These are phyloP conservation scores for Lathyrus aphaca DNA, from an alignment of 306 rosid species.

Conservation along the genomic window DNA sequence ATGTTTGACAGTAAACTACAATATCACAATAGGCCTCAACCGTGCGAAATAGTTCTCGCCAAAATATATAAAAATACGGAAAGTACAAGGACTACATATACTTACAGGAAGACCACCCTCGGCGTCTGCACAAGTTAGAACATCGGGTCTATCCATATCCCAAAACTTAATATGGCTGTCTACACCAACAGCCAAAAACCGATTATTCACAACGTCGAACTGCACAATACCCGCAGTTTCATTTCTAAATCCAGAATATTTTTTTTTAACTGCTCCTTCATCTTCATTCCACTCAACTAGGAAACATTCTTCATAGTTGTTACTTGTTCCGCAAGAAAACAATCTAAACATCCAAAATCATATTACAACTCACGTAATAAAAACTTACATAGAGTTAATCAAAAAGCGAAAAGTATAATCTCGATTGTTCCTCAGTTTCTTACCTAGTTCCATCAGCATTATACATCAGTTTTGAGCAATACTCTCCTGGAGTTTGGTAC, in stretches of 20 bases:
- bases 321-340: slow-evolving; percentile 89
- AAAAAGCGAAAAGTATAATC: background rate
- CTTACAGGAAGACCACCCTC: slow-evolving; percentile 80
- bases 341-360: slow-evolving; percentile 43
- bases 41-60: background rate
- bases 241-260: slow-evolving; percentile 66
- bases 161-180: slow-evolving; percentile 80
- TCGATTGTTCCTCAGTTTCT: slow-evolving; percentile 23
- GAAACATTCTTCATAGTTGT: slow-evolving; percentile 69
- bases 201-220: slow-evolving; percentile 68
- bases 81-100: slow-evolving; percentile 29
- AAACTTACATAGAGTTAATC: background rate
- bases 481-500: slow-evolving; percentile 76
- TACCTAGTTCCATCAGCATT: slow-evolving; percentile 81
- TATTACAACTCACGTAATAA: slow-evolving; percentile 18
- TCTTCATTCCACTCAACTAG: slow-evolving; percentile 87
- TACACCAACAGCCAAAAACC: slow-evolving; percentile 78
- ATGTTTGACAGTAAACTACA: background rate
- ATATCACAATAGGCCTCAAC: background rate
- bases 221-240: slow-evolving; percentile 66
- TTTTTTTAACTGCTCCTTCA: slow-evolving; percentile 66
- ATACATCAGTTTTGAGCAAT: slow-evolving; percentile 71
- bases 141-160: slow-evolving; percentile 63
- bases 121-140: slow-evolving; percentile 60
- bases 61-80: background rate